A percentile compares a stretch with the other conserved stretches of the same genome.
These are phyloP conservation scores for Arachnopeziza araneosa DNA, from an alignment of 2,329 filamentous ascomycete species.

Conservation along the genomic window DNA sequence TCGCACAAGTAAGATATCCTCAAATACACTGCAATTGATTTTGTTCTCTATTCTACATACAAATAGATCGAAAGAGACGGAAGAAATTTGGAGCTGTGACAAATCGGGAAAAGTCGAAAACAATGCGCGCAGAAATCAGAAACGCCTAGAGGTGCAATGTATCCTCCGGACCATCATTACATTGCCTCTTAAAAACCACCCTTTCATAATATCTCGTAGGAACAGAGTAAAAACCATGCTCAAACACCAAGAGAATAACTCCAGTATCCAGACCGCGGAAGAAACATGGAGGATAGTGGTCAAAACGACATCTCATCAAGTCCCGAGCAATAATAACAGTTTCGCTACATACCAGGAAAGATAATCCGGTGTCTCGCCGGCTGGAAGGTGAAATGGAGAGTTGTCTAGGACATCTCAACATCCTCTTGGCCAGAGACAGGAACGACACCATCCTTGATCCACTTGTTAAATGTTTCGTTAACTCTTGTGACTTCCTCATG, in stretches of 20 bases:
- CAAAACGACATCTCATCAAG: neutral
- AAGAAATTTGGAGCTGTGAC: neutral
- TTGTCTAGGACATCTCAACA: neutral
- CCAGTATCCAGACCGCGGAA: neutral
- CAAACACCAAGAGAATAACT: neutral
- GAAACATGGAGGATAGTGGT: neutral
- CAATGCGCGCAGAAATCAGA: neutral
- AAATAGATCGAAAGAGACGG: neutral
- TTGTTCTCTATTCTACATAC: neutral
- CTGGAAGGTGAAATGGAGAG: too few relatives aligned
- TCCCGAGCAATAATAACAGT: too few relatives aligned
- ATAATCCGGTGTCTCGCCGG: too few relatives aligned
- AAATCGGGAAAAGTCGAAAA: neutral
- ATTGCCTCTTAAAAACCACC: neutral
- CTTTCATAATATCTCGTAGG: neutral
- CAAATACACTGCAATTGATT: neutral
- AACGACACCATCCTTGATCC: slow-evolving; percentile 34
- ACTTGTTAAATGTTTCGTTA: slow-evolving; percentile 42
- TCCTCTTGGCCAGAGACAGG: slow-evolving; percentile 3
- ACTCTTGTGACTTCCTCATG: slow-evolving; percentile 43
- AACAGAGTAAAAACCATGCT: neutral
- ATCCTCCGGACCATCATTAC: neutral
- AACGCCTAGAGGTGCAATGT: neutral
- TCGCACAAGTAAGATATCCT: neutral
- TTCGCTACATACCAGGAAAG: too few relatives aligned